Base-by-base conservation (phyloP, 768 basidiomycete species). In the Glaciozyma martinii region DNA sequence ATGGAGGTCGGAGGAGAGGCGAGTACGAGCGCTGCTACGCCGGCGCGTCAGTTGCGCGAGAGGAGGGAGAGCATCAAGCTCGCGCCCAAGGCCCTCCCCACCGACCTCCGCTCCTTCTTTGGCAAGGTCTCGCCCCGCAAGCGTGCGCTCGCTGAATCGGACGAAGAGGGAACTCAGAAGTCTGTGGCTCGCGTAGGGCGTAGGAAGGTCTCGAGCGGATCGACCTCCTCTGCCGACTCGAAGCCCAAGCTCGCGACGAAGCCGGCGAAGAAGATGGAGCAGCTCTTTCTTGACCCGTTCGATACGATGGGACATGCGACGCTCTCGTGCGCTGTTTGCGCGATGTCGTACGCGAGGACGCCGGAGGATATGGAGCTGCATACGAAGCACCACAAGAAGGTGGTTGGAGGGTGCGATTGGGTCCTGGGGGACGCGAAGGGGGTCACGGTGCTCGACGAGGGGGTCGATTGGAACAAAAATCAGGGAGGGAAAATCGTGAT, bases 281-380 rank as follows among this genome's bases (percentile, higher is more conserved):
- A 70, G 42, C 65, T 70, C 43, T 70, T 62, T 60, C 65, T 70
- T 40, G 68, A 70, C 57, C 68, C 68, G 33, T 70, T 62, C 63
- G 27, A 59, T 5, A 60, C 56, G 0, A 40, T 63, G 0, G 68
- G 68, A 2, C 59, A 56, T 30, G 49, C 62, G 23, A 66, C 62
- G 8, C 40, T 70, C 18, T 62, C 60, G 2, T 70, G 68, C 56
- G 8, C 68, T 6, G n/a, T 25, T 3, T 70, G 68, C 55, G 23
- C 62, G 0, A 56, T 70, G 9, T 64, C 62, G 9, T 70, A 70
- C 53, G 27, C 62, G 0, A 43, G 68, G 21, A 66, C 62, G 12
- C 68, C 68, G 1, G 65, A 70, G n/a, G 68, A 70, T 46, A 37
- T 63, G 25, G 63, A 60, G 9, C 61, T 66, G 43, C 68, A 70